phyloP scores from a whole-genome alignment of 2,329 filamentous ascomycete species.

The Fusarium pseudograminearum region DNA sequence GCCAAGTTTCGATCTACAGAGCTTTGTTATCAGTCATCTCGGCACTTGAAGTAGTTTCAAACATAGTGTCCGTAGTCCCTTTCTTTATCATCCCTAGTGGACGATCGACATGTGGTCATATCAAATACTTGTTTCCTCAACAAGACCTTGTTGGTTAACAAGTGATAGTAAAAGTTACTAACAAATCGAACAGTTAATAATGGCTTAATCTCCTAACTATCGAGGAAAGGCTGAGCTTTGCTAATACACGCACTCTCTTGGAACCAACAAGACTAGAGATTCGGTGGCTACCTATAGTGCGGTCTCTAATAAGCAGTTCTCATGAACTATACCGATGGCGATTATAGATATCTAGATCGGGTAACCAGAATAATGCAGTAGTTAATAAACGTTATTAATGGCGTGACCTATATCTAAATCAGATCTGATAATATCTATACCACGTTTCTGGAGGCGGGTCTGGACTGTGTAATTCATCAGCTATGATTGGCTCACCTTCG shows the following conservation, averaged over 20 bases:
- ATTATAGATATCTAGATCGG: not conserved
- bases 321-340: not conserved
- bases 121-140: not conserved
- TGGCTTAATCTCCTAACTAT: not conserved
- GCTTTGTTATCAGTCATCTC: not conserved
- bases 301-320: not conserved
- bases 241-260: not conserved
- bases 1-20: not conserved
- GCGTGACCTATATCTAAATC: not conserved
- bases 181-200: no score
- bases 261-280: not conserved
- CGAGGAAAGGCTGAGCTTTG: not conserved
- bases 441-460: not conserved
- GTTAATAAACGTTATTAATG: not conserved
- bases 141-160: not conserved
- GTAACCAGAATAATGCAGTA: not conserved
- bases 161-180: not conserved
- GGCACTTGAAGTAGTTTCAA: not conserved
- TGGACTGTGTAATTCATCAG: slow-evolving; percentile 7
- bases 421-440: not conserved
- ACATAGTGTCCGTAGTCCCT: not conserved
- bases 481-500: slow-evolving; percentile 5
- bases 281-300: not conserved
- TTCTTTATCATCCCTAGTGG: not conserved
- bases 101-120: not conserved